Evolutionary conservation across 495 filamentous ascomycete genomes (phyloP), one percentile per base, ranked within the genome.

Genomic region (Penicillium mononematosum): DNA sequence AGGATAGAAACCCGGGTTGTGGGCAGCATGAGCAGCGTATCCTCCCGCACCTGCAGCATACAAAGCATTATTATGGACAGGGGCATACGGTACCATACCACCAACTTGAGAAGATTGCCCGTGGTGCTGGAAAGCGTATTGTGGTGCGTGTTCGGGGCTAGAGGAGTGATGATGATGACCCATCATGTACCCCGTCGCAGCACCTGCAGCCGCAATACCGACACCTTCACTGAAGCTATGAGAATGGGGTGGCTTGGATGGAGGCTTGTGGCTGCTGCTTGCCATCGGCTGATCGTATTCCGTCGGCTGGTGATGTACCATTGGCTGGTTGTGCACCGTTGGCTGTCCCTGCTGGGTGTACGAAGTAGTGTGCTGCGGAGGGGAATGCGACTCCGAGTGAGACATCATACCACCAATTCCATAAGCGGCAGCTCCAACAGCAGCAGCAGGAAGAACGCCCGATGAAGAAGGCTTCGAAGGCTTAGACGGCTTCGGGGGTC

Each of bases 181-280:
- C 27, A 79, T 55, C 67, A 77, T 69, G 58, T 82, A 81, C n/a
- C 77, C 79, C 25, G 76, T 74, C 9, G 78, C 78, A 36, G 75
- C 78, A 38, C 77, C 78, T 16, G 72, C 75, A 10, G 77, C 77
- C 6, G 77, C 78, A 19, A 64, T 65, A 17, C 75, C 80, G 34
- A 80, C 51, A 22, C 76, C 74, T 48, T 68, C 44, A 4, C 67
- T 70, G 42, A 76, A 52, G 20, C 64, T 64, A 46, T 75, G 68
- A 4, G 69, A 67, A 56, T 67, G 63, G n/a, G 71, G 58, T 34
- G 72, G 70, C 10, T 61, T 73, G 47, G 39, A 50, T 1, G 58
- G 32, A 36, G 43, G 31, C 45, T 63, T 32, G 50, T 34, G 17
- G 44, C 39, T 46, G 52, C 54, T 31, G 63, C 61, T 52, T 63